These are phyloP conservation scores for Leccinum variicolor DNA, from an alignment of 768 basidiomycete genomes.

Conservation along the genomic window DNA sequence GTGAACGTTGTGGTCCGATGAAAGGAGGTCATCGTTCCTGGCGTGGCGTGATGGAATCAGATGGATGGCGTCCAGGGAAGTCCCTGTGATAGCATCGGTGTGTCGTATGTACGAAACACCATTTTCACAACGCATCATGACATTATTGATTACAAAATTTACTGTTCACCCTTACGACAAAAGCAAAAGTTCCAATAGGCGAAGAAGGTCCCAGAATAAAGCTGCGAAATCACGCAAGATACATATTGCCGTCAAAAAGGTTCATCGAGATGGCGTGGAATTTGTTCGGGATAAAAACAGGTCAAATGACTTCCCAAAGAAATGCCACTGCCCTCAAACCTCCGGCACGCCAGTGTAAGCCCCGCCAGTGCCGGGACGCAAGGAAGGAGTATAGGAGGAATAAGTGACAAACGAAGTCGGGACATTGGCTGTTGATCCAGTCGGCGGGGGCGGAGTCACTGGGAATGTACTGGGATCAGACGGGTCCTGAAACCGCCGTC, in stretches of 20 bases:
- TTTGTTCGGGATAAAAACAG: not conserved
- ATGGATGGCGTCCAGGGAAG: not conserved
- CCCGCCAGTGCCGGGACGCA: slow-evolving; percentile 11
- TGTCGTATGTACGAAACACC: not conserved
- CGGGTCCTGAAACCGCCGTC: slow-evolving; percentile 26
- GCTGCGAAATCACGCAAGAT: not conserved
- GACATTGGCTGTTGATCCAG: slow-evolving; percentile 6
- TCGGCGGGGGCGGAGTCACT: slow-evolving; percentile 20
- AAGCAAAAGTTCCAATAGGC: not conserved
- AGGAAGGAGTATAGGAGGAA: not conserved
- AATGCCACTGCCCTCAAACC: slow-evolving; percentile 14
- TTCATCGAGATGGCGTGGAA: not conserved
- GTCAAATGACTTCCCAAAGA: too few relatives aligned
- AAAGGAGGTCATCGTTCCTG: not conserved
- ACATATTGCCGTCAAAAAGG: too few relatives aligned
- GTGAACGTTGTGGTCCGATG: too few relatives aligned
- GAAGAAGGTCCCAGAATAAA: not conserved
- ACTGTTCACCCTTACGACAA: not conserved
- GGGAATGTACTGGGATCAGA: slow-evolving; percentile 39
- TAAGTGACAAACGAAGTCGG: slow-evolving; percentile 8
- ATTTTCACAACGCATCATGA: not conserved
- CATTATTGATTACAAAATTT: not conserved
- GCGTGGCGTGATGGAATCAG: too few relatives aligned
- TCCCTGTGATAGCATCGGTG: too few relatives aligned
- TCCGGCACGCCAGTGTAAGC: slow-evolving; percentile 28